phyloP scores from a whole-genome alignment of 805 yeast species.

The Pichia paraexigua region DNA sequence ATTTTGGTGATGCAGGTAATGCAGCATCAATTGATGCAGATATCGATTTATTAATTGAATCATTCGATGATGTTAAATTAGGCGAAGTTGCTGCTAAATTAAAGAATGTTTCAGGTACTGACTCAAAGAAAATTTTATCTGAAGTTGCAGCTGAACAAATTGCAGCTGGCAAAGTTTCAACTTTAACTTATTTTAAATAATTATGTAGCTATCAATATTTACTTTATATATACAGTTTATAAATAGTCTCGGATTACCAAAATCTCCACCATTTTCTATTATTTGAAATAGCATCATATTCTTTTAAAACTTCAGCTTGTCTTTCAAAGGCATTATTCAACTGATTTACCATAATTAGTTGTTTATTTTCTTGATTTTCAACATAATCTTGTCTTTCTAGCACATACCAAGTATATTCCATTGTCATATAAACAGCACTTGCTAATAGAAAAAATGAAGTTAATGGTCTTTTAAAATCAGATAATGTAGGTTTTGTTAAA shows the following conservation, averaged over 20 bases:
- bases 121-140: conserved; percentile 51
- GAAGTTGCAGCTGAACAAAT: conserved; percentile 48
- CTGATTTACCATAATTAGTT: conserved; percentile 18
- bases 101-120: conserved; percentile 44
- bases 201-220: conserved; percentile 2
- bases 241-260: conserved; percentile 8
- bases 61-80: conserved; percentile 72
- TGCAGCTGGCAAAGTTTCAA: conserved; percentile 45
- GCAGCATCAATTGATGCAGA: conserved; percentile 70
- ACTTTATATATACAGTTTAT: conserved; percentile 4
- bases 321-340: conserved; percentile 23
- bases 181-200: conserved; percentile 8
- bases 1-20: conserved; percentile 72
- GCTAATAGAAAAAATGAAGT: conserved; percentile 27
- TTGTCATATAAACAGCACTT: conserved; percentile 24
- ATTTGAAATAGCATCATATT: not conserved
- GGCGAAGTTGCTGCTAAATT: conserved; percentile 66
- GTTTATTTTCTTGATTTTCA: conserved; percentile 16
- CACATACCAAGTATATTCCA: conserved; percentile 28
- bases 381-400: conserved; percentile 27
- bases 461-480: conserved; percentile 29
- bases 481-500: conserved; percentile 21
- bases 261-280: conserved; percentile 6
- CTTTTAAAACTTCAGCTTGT: conserved; percentile 13
- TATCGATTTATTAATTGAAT: conserved; percentile 67